A percentile compares a stretch with the other conserved stretches of the same genome.
Evolutionary conservation across 805 yeast species (phyloP).

Genomic region (Myxozyma melibiosi): DNA sequence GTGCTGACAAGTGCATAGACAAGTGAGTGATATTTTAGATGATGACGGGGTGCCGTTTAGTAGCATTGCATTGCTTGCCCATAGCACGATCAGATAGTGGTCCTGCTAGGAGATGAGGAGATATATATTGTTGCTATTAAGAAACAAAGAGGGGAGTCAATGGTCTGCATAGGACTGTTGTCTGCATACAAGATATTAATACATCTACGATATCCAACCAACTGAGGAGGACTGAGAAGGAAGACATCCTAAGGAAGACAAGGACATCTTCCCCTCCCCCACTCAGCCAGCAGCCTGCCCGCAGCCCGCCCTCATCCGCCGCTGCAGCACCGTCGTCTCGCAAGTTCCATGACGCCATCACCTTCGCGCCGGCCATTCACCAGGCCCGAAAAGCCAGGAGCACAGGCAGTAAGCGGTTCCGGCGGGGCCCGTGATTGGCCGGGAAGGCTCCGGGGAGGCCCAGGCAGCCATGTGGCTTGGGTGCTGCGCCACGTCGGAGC

Average conservation of each 20-base stretch:
- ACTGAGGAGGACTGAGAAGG: no score
- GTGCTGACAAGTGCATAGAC: background rate
- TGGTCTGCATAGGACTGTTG: no score
- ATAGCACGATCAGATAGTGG: slow-evolving; percentile 37
- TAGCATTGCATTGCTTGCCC: slow-evolving; percentile 38
- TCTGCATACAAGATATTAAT: no score
- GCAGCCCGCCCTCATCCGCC: no score
- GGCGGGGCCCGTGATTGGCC: slow-evolving; percentile 1
- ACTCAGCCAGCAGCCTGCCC: no score
- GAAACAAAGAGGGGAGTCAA: no score
- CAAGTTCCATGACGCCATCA: background rate
- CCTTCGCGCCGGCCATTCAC: background rate
- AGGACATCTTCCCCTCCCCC: no score
- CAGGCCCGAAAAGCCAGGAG: background rate
- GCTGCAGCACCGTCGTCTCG: no score
- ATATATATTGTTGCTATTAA: background rate
- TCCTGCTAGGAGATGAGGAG: no score
- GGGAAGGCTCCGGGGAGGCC: background rate
- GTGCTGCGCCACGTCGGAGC: no score
- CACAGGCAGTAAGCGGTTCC: background rate
- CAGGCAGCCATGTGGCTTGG: slow-evolving; percentile 1
- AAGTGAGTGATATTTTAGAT: slow-evolving; percentile 9
- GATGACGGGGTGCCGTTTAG: slow-evolving; percentile 39
- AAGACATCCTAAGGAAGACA: no score
- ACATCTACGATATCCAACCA: no score